Evolutionary conservation across 768 basidiomycete species (phyloP), one percentile per base, ranked within the genome.

Genomic region (Russula sp.): DNA sequence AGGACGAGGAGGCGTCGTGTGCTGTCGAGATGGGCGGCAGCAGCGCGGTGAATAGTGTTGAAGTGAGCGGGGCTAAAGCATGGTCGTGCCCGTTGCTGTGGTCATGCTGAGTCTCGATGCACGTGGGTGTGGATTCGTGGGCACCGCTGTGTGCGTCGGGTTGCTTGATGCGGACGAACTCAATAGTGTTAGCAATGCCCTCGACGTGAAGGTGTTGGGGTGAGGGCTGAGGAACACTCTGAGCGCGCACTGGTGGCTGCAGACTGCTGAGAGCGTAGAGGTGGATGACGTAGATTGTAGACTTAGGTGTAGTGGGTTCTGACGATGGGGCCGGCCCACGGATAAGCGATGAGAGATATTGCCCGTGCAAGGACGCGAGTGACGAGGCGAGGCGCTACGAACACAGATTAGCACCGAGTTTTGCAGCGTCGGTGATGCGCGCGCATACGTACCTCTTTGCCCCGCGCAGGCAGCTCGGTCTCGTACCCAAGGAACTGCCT

Each of bases 401-500:
- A 20, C 14, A n/a, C 6, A 37, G 53, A 66, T 31, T 31, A 56
- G 61, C 47, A 59, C 45, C 35, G 48, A 68, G 14, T 7, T 37
- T 7, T 5, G 40, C 14, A 40, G 40, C 14, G 14, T 11, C 9
- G 45, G 32, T 4, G 13, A 22, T 9, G 18, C 37, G 13, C 18
- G n/a, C 20, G 18, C 3, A n/a, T 31, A 64, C 75, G 27, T 61
- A 91, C 91, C 77, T 80, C 76, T 73, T 83, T 78, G 55, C 72
- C 76, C 20, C 77, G 74, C 2, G 71, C 66, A 18, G 79, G 68
- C 31, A 93, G 76, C 69, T 92, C 88, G 31, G 76, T 76, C 70
- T 93, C 91, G 66, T 88, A 88, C 45, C 81, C 77, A 62, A 94
- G 70, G 70, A 91, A 92, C 66, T 90, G 89, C 56, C 76, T 79